These are phyloP conservation scores for Trichophyton simii DNA, from an alignment of 2,329 filamentous ascomycete species.

Conservation along the genomic window DNA sequence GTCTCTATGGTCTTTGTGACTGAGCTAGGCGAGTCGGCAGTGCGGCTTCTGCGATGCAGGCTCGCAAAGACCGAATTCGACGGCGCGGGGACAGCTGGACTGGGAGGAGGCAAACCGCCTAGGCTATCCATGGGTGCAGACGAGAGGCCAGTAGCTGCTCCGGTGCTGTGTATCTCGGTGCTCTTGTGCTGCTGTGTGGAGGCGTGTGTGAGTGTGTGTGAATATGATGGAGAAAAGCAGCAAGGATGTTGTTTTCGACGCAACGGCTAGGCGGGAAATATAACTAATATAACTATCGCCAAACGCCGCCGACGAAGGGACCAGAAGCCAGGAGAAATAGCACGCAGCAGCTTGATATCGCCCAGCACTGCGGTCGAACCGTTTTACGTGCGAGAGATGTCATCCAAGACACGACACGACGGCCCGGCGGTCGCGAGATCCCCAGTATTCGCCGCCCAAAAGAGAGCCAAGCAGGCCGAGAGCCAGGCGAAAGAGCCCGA, in stretches of 20 bases:
- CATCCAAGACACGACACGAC: too few relatives aligned
- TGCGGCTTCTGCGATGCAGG: conserved; percentile 16
- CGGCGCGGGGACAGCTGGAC: conserved; percentile 7
- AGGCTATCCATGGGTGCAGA: background rate
- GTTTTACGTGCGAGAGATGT: too few relatives aligned
- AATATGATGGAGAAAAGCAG: too few relatives aligned
- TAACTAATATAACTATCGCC: too few relatives aligned
- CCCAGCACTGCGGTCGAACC: too few relatives aligned
- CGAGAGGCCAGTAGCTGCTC: background rate
- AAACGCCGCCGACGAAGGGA: too few relatives aligned
- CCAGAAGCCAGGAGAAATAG: too few relatives aligned
- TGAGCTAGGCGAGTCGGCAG: conserved; percentile 9
- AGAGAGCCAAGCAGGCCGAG: background rate
- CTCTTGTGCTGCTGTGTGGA: background rate
- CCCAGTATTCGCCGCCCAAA: too few relatives aligned
- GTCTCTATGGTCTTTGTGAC: conserved; percentile 15
- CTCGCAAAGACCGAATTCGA: conserved; percentile 13
- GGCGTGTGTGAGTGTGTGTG: background rate
- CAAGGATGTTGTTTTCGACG: too few relatives aligned
- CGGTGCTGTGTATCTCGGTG: background rate
- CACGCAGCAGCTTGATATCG: too few relatives aligned
- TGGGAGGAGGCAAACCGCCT: background rate
- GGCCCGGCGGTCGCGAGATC: too few relatives aligned
- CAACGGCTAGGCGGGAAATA: too few relatives aligned
- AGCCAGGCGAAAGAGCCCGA: background rate